Percentiles rank a stretch among this genome's conserved stretches.
Conservation (phyloP, 2,329 filamentous ascomycete species). For the Dactylonectria estremocensis region DNA sequence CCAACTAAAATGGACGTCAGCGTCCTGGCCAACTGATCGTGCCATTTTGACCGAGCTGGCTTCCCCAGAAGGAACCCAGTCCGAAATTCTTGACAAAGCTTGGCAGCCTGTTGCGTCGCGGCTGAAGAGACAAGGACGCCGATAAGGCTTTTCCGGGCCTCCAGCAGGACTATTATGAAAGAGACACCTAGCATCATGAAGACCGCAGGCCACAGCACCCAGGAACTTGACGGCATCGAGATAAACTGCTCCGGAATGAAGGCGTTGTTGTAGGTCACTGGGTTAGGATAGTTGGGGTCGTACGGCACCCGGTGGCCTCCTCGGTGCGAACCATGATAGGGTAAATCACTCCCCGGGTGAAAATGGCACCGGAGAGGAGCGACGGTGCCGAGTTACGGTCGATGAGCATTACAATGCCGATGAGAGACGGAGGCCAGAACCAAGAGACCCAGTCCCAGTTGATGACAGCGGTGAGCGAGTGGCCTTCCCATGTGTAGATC, state of each 20-base stretch:
- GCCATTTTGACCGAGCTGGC: too few relatives aligned
- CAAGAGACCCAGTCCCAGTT: conserved; percentile 7
- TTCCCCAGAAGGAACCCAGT: too few relatives aligned
- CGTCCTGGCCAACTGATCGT: too few relatives aligned
- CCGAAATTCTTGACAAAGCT: too few relatives aligned
- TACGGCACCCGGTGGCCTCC: not conserved
- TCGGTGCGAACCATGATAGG: not conserved
- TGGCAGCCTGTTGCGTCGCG: too few relatives aligned
- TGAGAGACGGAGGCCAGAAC: conserved; percentile 2
- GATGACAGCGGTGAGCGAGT: not conserved
- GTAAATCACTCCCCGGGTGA: not conserved
- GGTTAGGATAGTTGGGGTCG: not conserved
- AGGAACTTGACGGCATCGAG: not conserved
- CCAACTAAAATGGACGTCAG: too few relatives aligned
- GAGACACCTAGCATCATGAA: conserved; percentile 15
- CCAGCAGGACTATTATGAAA: not conserved
- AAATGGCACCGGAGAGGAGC: not conserved
- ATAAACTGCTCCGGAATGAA: conserved; percentile 1
- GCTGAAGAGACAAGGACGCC: too few relatives aligned
- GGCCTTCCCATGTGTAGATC: not conserved
- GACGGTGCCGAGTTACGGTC: conserved; percentile 5
- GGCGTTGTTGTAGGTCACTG: conserved; percentile 7
- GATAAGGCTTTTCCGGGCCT: too few relatives aligned
- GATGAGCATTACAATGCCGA: conserved; percentile 6
- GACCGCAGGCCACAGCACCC: conserved; percentile 8